A percentile compares a stretch with the other conserved stretches of the same genome.
Evolutionary conservation across 495 filamentous ascomycete species (phyloP).

Genomic region (Podospora bellae-mahoneyi): DNA sequence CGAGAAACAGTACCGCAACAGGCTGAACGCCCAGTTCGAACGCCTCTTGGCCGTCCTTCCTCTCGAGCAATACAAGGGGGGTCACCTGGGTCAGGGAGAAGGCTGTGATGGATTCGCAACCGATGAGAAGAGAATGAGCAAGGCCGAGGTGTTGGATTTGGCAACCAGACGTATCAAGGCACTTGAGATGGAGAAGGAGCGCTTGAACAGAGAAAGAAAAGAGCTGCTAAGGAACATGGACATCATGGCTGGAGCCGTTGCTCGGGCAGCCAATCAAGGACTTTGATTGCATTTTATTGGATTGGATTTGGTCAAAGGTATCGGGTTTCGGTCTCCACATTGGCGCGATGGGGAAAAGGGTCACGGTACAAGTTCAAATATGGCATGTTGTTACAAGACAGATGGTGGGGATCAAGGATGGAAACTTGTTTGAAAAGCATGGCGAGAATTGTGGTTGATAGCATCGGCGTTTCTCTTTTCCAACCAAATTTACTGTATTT

Average conservation of each 20-base stretch:
- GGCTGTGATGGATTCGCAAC: neutral
- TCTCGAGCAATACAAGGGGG: conserved; percentile 9
- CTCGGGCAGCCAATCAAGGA: neutral
- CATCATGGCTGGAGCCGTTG: conserved; percentile 11
- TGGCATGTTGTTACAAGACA: neutral
- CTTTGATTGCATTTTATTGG: neutral
- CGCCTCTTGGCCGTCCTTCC: conserved; percentile 28
- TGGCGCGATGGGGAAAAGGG: neutral
- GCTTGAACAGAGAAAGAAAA: conserved; percentile 17
- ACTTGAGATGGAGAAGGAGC: conserved; percentile 20
- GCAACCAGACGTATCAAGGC: conserved; percentile 26
- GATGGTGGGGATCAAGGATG: neutral
- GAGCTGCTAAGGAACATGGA: conserved; percentile 23
- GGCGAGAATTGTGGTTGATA: neutral
- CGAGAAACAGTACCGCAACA: conserved; percentile 34
- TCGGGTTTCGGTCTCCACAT: neutral
- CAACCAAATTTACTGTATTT: neutral
- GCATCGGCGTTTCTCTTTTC: neutral
- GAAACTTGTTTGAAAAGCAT: neutral
- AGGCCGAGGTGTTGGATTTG: conserved; percentile 33
- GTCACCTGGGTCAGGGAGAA: neutral
- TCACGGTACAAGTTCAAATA: neutral
- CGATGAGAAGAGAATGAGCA: conserved; percentile 29
- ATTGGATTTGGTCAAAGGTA: neutral
- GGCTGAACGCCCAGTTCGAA: conserved; percentile 32